These are phyloP conservation scores for Silene coronaria DNA, from an alignment of 179 eudicot species.

Conservation along the genomic window DNA sequence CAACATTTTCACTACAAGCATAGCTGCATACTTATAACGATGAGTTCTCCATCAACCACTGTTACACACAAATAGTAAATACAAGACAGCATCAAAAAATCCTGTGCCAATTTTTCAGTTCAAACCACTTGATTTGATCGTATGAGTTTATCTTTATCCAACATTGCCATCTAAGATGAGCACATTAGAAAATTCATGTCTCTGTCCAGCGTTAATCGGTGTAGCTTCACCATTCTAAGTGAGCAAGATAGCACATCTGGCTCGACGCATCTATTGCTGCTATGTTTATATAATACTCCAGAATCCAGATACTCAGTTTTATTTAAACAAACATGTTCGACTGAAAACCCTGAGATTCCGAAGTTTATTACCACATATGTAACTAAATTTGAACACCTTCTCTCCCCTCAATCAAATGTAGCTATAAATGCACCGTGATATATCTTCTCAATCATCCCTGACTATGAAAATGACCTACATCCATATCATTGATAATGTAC, in stretches of 20 bases:
- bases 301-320: no score
- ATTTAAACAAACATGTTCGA: not conserved
- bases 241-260: not conserved
- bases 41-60: no score
- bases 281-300: no score
- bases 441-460: conserved; percentile 1
- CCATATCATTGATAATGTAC: no score
- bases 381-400: not conserved
- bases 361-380: not conserved
- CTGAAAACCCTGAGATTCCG: not conserved
- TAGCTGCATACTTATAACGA: no score
- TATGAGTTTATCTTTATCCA: no score
- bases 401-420: not conserved
- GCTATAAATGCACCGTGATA: not conserved
- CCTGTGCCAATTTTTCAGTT: not conserved
- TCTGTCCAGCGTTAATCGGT: no score
- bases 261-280: not conserved
- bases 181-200: no score
- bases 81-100: not conserved
- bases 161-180: not conserved
- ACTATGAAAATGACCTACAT: not conserved
- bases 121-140: not conserved
- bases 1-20: no score
- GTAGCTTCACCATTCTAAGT: not conserved
- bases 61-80: not conserved